phyloP scores from a whole-genome alignment of 352 stramenopile species.

The Globisporangium splendens region DNA sequence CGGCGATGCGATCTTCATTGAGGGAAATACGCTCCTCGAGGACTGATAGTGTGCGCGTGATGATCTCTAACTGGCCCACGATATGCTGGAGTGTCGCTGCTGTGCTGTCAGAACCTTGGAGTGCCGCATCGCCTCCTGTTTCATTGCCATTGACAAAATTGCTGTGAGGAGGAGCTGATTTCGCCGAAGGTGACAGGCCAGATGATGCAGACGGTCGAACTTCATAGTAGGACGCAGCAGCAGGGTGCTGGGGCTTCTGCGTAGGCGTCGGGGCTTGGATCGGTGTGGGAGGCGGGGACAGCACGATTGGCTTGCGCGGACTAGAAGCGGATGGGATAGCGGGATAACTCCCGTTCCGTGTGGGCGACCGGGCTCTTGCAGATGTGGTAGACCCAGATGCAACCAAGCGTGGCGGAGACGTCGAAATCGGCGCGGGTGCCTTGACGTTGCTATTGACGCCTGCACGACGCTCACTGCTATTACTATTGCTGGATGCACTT shows the following conservation, averaged over 20 bases:
- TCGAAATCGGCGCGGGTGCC: conserved; percentile 6
- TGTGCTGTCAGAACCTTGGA: conserved; percentile 22
- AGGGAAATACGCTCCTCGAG: conserved; percentile 84
- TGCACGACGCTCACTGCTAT: too few relatives aligned
- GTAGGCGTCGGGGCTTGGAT: conserved; percentile 32
- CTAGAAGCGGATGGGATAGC: background rate
- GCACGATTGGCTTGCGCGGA: conserved; percentile 5
- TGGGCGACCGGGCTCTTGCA: background rate
- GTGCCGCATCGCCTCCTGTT: too few relatives aligned
- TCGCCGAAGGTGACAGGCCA: background rate
- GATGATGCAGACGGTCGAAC: conserved; percentile 9
- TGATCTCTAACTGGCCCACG: conserved; percentile 86
- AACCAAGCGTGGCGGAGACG: background rate
- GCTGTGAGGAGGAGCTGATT: background rate
- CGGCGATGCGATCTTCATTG: conserved; percentile 74
- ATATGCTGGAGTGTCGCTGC: conserved; percentile 84
- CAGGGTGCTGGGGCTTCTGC: conserved; percentile 37
- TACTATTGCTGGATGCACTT: background rate
- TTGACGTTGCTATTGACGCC: conserved; percentile 5
- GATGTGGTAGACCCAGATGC: background rate
- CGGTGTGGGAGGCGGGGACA: conserved; percentile 32
- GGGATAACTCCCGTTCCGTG: background rate
- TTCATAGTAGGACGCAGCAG: conserved; percentile 34
- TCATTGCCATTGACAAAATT: too few relatives aligned
- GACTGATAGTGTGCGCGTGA: conserved; percentile 80